Base-by-base conservation (phyloP, 2,329 filamentous ascomycete species). In the Cylindrodendrum hubeiense region DNA sequence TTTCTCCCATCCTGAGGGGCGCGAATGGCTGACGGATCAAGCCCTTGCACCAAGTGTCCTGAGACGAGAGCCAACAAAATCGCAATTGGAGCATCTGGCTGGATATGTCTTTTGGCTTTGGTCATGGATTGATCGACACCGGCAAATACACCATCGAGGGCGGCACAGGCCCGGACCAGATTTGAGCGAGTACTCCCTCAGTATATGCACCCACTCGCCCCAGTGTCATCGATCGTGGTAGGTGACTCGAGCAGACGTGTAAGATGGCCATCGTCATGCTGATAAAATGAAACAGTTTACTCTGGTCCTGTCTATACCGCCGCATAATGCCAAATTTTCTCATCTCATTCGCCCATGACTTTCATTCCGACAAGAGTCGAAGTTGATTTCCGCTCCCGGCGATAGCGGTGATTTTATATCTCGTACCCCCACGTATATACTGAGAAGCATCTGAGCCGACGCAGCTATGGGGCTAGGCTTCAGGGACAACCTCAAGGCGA, bases 1-100 rank as follows among this genome's bases (percentile, higher is more conserved):
- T 70, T 74, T 74, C 71, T 66, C 66, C 49, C 53, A 70, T 67
- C 63, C 63, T 70, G 73, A 75, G 73, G 73, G 73, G 73, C 70
- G 39, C 65, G 67, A 69, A 70, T 74, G 68, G 72, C 69, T 74
- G 72, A 74, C 70, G 44, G 70, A 47, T 60, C 66, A 65, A 74
- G 71, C 68, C 71, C 63, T 71, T 73, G 60, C 65, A 59, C 51
- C 52, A 47, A 61, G 62, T 46, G 47, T 28, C 50, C 43, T 46
- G 49, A 56, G 50, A 61, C 59, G 37, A 63, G 52, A 67, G 33
- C 52, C 62, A 47, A 53, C 66, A 62, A 62, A 66, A 63, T 56
- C 57, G 66, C 60, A 64, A 71, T 66, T 74, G 60, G 55, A 43
- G 60, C 67, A 65, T 70, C 62, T 63, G 61, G 57, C 56, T 34